phyloP scores from a whole-genome alignment of 371 early-diverging fungal genomes.

The Apophysomyces elegans region DNA sequence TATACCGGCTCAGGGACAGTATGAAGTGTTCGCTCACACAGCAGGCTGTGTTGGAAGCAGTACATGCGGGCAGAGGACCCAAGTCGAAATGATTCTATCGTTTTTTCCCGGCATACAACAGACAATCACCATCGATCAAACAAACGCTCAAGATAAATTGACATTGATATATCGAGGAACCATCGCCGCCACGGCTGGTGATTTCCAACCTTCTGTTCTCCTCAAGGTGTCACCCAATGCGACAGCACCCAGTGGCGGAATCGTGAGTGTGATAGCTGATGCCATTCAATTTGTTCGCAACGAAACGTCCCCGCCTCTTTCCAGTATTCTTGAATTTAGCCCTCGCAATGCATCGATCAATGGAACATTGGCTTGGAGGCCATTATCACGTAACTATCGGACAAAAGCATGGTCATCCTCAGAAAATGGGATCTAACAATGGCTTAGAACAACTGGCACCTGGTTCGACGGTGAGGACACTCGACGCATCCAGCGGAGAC shows the following conservation, averaged over 20 bases:
- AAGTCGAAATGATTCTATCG: conserved; percentile 48
- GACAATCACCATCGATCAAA: conserved; percentile 46
- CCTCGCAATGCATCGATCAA: conserved; percentile 34
- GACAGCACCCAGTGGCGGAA: conserved; percentile 21
- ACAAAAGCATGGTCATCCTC: not conserved
- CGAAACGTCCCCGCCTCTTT: conserved; percentile 29
- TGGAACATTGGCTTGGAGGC: conserved; percentile 33
- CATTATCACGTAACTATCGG: conserved; percentile 29
- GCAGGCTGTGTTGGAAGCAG: conserved; percentile 73
- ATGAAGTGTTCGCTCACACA: conserved; percentile 64
- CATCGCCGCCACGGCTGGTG: conserved; percentile 34
- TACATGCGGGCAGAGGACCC: conserved; percentile 55
- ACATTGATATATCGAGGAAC: conserved; percentile 56
- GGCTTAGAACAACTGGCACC: conserved; percentile 35
- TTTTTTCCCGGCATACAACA: conserved; percentile 42
- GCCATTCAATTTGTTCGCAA: conserved; percentile 44
- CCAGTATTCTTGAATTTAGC: conserved; percentile 42
- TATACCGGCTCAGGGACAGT: conserved; percentile 65
- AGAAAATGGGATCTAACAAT: no score
- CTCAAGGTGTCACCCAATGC: conserved; percentile 28
- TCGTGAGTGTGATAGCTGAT: conserved; percentile 33
- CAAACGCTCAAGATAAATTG: conserved; percentile 40
- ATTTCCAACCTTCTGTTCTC: conserved; percentile 36
- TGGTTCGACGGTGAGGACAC: conserved; percentile 30
- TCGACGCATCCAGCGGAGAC: conserved; percentile 32